phyloP scores from a whole-genome alignment of 805 yeast species.

The Huiozyma naganishii region DNA sequence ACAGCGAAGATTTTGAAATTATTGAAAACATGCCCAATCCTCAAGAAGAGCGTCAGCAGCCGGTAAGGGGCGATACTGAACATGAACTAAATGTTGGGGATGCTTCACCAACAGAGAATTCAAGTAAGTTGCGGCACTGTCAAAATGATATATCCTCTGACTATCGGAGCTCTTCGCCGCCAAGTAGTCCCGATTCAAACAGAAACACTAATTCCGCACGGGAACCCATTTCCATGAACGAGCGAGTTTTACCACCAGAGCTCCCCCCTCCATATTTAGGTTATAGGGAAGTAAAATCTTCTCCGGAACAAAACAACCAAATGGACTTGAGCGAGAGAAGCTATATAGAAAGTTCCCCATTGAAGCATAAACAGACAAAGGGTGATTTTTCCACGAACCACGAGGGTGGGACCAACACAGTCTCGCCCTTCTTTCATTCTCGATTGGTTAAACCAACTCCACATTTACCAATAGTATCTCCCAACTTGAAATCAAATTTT shows the following conservation, averaged over 20 bases:
- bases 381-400: no score
- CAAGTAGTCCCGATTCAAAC: neutral
- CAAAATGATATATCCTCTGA: constrained; percentile 1
- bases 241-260: no score
- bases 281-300: neutral
- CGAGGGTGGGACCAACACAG: no score
- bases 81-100: neutral
- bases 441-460: no score
- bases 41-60: neutral
- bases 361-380: neutral
- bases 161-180: neutral
- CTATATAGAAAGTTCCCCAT: constrained; percentile 12
- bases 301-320: neutral
- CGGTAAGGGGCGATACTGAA: neutral
- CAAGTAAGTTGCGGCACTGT: no score
- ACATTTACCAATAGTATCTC: no score
- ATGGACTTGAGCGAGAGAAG: constrained; percentile 1
- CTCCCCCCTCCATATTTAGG: no score
- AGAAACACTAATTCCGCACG: no score
- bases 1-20: constrained; percentile 24
- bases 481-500: no score
- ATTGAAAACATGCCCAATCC: constrained; percentile 14
- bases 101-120: neutral
- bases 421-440: no score
- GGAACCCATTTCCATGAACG: no score